Base-by-base conservation (phyloP, 306 rosid genomes). In the Gillenia trifoliata region DNA sequence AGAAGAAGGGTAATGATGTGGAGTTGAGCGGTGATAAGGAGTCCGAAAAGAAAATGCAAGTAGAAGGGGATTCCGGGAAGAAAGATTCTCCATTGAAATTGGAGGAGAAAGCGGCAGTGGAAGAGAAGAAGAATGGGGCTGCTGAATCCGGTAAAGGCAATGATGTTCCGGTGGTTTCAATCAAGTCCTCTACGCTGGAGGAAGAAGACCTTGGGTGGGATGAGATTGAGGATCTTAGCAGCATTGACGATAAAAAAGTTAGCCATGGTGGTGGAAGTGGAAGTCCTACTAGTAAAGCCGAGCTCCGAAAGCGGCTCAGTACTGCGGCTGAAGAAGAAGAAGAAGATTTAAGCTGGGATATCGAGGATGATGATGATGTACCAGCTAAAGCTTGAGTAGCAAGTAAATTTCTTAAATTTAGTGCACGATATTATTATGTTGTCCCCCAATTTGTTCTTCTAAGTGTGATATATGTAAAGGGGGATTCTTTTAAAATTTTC, bases 201-300 rank as follows among this genome's bases (percentile, higher is more conserved):
- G 90, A 86, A 36, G 96, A 89, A 77, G 98, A 91, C 75, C 90
- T 93, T 74, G 97, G 84, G 15, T 93, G 98, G 97, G 97, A 93
- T 78, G 98, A 93, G 79, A 93, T 91, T 70, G 95, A 89, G 86
- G 98, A 90, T 93, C 87, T 90, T 73, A 87, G 89, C 78, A 64
- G 85, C 78, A 81, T 91, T 76, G 92, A 89, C 77, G 92, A 85
- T 12, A 91, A 87, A 87, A 88, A 89, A 71, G 64, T 2, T 47
- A 70, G 68, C 74, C 64, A 80, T 22, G 69, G 77, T 22, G 69
- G 77, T 75, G 85, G 22, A 29, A 43, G 68, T 61, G 68, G 76
- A 67, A 80, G 76, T 71, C 26, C 60, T n/a, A 7, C 83, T 34
- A 76, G 67, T 57, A 80, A 77, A 54, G 86, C 74, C 66, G 90